Conservation (phyloP, 345 rosid genomes). For the Arabidopsis thaliana region TAIR10.1 NC_003071.7:10786501-10787000, state of each 20-base stretch:
- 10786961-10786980: conserved; percentile 87
- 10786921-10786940: conserved; percentile 79
- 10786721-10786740: conserved; percentile 99
- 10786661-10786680: background rate
- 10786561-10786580: conserved; percentile 95
- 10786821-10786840: conserved; percentile 88
- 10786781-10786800: conserved; percentile 97
- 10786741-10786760: conserved; percentile 98
- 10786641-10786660: conserved; percentile 14
- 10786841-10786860: conserved; percentile 91
- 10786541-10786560: conserved; percentile 99
- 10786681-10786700: conserved; percentile 18
- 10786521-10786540: conserved; percentile 99
- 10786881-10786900: conserved; percentile 49
- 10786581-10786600: conserved; percentile 53
- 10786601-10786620: conserved; percentile 36
- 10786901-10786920: conserved; percentile 57
- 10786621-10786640: conserved; percentile 35
- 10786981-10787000: conserved; percentile 84
- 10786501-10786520: conserved; percentile 89
- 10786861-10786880: conserved; percentile 90
- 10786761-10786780: conserved; percentile 97
- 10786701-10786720: conserved; percentile 52
- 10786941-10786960: conserved; percentile 93
- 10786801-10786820: conserved; percentile 97